phyloP scores from a whole-genome alignment of 441 rosid species.

The Hura crepitans region DNA sequence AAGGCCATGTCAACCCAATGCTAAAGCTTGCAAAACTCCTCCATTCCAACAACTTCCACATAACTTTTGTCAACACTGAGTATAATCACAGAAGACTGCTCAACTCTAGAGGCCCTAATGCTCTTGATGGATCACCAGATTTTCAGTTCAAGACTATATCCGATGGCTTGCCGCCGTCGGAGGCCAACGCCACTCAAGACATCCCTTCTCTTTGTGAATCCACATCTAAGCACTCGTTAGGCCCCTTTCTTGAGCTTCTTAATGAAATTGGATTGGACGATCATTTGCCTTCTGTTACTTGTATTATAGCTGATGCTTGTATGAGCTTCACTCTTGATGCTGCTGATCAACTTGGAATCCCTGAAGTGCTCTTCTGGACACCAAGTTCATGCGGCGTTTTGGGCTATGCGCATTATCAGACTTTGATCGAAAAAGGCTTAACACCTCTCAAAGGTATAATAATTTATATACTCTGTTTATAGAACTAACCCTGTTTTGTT shows the following conservation, averaged over 20 bases:
- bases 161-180: conserved; percentile 24
- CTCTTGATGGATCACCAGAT: conserved; percentile 12
- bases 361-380: conserved; percentile 28
- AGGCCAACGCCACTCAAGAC: conserved; percentile 23
- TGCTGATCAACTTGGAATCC: conserved; percentile 29
- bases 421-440: conserved; percentile 25
- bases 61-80: conserved; percentile 45
- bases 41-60: conserved; percentile 33
- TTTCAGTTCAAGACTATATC: conserved; percentile 27
- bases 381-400: conserved; percentile 30
- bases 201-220: conserved; percentile 22
- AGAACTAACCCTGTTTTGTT: no score
- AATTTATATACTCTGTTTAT: background rate
- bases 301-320: conserved; percentile 26
- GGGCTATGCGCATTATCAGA: conserved; percentile 17
- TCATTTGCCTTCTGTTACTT: conserved; percentile 24
- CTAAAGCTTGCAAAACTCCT: conserved; percentile 39
- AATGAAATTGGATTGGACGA: conserved; percentile 11
- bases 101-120: conserved; percentile 8
- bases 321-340: conserved; percentile 30
- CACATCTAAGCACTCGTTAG: conserved; percentile 18
- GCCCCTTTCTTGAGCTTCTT: conserved; percentile 31
- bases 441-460: conserved; percentile 27
- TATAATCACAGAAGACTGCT: conserved; percentile 34
- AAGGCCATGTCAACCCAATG: conserved; percentile 44